Evolutionary conservation across 495 filamentous ascomycete genomes (phyloP).

Genomic region (Hyaloscypha finlandica): DNA sequence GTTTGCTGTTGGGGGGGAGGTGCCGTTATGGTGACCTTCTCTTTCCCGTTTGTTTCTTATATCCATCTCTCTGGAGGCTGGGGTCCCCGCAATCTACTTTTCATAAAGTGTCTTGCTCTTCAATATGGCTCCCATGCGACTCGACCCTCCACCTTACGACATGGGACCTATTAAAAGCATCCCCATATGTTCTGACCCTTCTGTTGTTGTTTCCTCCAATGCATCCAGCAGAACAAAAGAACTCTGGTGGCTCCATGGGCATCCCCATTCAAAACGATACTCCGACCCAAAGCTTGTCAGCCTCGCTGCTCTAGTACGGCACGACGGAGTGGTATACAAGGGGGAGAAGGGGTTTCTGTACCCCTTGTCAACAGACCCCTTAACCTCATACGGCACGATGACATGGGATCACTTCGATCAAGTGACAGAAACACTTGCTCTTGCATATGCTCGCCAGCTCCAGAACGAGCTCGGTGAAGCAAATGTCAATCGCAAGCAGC

Average conservation of each 20-base stretch:
- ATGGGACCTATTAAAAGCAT: conserved; percentile 9
- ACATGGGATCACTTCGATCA: conserved; percentile 34
- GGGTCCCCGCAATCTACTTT: not conserved
- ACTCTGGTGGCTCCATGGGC: conserved; percentile 33
- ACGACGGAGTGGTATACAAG: conserved; percentile 27
- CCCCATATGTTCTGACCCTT: conserved; percentile 29
- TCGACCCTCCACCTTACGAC: conserved; percentile 7
- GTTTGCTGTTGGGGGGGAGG: not conserved
- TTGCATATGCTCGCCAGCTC: conserved; percentile 23
- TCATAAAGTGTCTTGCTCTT: not conserved
- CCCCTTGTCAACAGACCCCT: conserved; percentile 16
- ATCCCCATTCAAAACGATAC: conserved; percentile 34
- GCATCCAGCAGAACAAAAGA: conserved; percentile 26
- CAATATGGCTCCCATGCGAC: conserved; percentile 28
- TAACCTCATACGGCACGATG: conserved; percentile 25
- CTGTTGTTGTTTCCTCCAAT: conserved; percentile 25
- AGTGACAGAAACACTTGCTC: conserved; percentile 28
- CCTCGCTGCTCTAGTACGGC: conserved; percentile 29
- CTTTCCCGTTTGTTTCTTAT: not conserved
- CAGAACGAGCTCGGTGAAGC: conserved; percentile 22
- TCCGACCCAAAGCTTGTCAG: conserved; percentile 29
- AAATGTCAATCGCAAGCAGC: conserved; percentile 26
- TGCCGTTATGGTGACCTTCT: not conserved
- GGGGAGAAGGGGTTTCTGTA: conserved; percentile 29
- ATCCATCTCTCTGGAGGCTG: not conserved